Evolutionary conservation across 2,329 filamentous ascomycete genomes (phyloP), one percentile per base, ranked within the genome.

Genomic region (Penicillium digitatum): DNA sequence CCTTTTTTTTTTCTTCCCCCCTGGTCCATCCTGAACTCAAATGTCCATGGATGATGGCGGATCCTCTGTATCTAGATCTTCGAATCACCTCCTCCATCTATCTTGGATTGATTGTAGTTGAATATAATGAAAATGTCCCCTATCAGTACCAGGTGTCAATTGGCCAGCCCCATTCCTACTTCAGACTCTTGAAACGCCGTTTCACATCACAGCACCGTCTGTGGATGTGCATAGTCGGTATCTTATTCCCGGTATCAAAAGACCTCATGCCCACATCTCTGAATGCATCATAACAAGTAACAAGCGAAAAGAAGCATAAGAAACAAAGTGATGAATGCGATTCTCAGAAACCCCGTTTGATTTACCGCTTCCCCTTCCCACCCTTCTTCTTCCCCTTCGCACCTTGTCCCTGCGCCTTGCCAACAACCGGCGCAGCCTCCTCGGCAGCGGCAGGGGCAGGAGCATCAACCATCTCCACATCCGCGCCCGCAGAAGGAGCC

Each of bases 361-460:
- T 46, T 79, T 76, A 88, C 79, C 84, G 83, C 79, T 86, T 87
- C 43, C 84, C 84, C 75, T 87, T 87, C 75, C 86, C 87, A 76
- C 88, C 87, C 77, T 87, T 88, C 73, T 84, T 86, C 69, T 73
- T 74, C 54, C 58, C 59, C 49, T 69, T 69, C 59, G 61, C 67
- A 31, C 66, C 58, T 16, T 56, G 62, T 20, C 51, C 54, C 35
- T n/a, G 63, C 55, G 64, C 43, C 47, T 57, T 57, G 20, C 54
- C 61, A 35, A 57, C 58, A 38, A 54, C 50, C 69, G 32, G 37
- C 44, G 16, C 34, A 24, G 75, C 79, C 54, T 81, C 79, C 27
- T 68, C 69, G 38, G 65, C 66, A 46, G 62, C 55, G 67, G 29
- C 66, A 46, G 62, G 55, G 67, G 29, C 61, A 65, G 34, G 34